Evolutionary conservation across 2,329 filamentous ascomycete genomes (phyloP).

Genomic region (Pseudogymnoascus sp.): DNA sequence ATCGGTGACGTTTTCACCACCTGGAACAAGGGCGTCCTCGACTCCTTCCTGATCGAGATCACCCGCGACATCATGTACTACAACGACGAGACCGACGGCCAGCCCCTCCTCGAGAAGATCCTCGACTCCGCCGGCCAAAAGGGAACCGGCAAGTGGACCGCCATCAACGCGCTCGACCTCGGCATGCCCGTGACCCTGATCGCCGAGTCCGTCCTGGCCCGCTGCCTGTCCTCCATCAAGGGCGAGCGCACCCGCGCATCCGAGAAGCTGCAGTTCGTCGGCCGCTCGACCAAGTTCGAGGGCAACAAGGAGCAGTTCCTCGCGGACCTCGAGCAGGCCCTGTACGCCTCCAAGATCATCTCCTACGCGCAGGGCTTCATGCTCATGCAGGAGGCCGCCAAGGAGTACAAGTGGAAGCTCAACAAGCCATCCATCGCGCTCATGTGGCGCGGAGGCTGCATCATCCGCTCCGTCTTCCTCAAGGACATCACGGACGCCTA

Average conservation of each 20-base stretch:
- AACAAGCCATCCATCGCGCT: constrained; percentile 99
- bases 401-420: constrained; percentile 95
- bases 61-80: constrained; percentile 97
- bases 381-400: constrained; percentile 98
- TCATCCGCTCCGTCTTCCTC: constrained; percentile 98
- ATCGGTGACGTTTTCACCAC: constrained; percentile 89
- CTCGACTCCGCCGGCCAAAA: constrained; percentile 98
- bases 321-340: constrained; percentile 93
- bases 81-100: constrained; percentile 82
- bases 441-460: constrained; percentile 99
- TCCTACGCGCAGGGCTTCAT: constrained; percentile 99
- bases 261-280: constrained; percentile 62
- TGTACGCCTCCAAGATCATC: constrained; percentile 99
- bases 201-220: constrained; percentile 90
- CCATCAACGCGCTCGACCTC: constrained; percentile 96
- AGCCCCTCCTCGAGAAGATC: constrained; percentile 94
- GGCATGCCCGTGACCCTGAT: constrained; percentile 98
- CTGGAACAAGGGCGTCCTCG: constrained; percentile 98
- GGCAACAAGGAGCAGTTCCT: constrained; percentile 92
- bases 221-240: constrained; percentile 93
- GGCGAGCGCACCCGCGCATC: constrained; percentile 79
- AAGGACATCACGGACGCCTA: constrained; percentile 99
- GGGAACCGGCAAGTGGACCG: constrained; percentile 99
- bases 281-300: constrained; percentile 71
- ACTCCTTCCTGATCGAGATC: constrained; percentile 99